These are phyloP conservation scores for Dendrocalamus latiflorus DNA, from an alignment of 202 grass and related monocot species.

Conservation along the genomic window DNA sequence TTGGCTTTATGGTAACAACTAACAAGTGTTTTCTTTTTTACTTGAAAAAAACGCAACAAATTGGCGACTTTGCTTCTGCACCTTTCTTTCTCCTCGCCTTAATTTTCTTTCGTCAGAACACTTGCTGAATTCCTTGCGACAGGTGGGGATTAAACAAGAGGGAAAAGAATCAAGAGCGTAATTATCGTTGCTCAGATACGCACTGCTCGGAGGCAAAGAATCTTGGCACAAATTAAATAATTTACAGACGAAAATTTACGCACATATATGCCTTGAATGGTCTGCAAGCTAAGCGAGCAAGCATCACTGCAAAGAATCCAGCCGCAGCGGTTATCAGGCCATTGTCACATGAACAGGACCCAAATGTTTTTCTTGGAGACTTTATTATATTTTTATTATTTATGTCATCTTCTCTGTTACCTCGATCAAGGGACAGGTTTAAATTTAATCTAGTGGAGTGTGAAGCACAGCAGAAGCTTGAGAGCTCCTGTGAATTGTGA, in stretches of 20 bases:
- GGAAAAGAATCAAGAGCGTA: neutral
- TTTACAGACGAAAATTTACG: neutral
- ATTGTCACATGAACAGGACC: slow-evolving; percentile 17
- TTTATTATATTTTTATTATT: too few species aligned
- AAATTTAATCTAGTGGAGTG: too few species aligned
- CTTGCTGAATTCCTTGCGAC: slow-evolving; percentile 4
- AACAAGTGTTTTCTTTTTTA: slow-evolving; percentile 20
- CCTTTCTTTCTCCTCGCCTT: neutral
- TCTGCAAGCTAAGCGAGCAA: too few species aligned
- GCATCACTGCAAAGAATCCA: slow-evolving; percentile 31
- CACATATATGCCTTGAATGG: slow-evolving; percentile 10
- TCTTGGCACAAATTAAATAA: neutral
- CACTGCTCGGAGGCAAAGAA: slow-evolving; percentile 20
- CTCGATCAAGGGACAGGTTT: too few species aligned
- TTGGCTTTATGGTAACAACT: neutral
- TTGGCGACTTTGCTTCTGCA: slow-evolving; percentile 13
- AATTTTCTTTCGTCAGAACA: neutral
- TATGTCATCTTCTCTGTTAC: too few species aligned
- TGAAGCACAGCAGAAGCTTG: neutral
- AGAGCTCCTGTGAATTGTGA: neutral
- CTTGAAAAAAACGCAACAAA: slow-evolving; percentile 1
- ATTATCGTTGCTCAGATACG: slow-evolving; percentile 21
- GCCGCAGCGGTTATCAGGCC: slow-evolving; percentile 15
- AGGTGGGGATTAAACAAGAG: slow-evolving; percentile 15
- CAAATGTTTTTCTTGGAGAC: too few species aligned